These are phyloP conservation scores for Zopfochytrium polystomum DNA, from an alignment of 371 early-diverging fungal species.

Conservation along the genomic window DNA sequence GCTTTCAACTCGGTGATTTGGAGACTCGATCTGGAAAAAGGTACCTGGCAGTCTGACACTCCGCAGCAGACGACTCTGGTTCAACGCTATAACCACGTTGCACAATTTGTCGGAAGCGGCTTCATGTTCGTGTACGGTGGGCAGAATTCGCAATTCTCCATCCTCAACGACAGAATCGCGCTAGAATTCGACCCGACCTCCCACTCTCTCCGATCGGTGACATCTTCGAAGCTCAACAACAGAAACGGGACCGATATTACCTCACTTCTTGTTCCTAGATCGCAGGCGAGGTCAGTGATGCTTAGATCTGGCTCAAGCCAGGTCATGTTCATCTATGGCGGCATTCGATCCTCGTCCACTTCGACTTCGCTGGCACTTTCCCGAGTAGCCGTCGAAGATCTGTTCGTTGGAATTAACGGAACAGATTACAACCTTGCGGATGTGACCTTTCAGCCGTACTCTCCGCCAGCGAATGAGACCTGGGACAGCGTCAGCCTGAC, in stretches of 20 bases:
- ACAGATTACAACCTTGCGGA: background rate
- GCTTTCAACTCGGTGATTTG: background rate
- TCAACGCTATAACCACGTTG: background rate
- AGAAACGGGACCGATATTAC: background rate
- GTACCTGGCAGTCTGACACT: background rate
- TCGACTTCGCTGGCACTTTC: background rate
- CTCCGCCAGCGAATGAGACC: background rate
- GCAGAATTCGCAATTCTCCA: background rate
- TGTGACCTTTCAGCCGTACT: background rate
- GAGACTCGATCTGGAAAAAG: background rate
- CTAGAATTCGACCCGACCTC: background rate
- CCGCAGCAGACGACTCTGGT: background rate
- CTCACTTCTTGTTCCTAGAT: background rate
- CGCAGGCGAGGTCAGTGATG: background rate
- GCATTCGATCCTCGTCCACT: background rate
- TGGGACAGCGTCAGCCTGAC: background rate
- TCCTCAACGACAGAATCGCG: background rate
- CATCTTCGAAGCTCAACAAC: background rate
- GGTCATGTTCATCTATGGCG: background rate
- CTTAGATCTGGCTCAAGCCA: background rate
- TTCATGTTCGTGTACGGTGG: background rate
- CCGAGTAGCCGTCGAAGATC: background rate
- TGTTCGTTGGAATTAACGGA: background rate
- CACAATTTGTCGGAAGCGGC: background rate
- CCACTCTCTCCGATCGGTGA: background rate